A percentile compares a stretch with the other conserved stretches of the same genome.
These are phyloP conservation scores for Vaucheria bursata DNA, from an alignment of 352 stramenopile species.

Conservation along the genomic window DNA sequence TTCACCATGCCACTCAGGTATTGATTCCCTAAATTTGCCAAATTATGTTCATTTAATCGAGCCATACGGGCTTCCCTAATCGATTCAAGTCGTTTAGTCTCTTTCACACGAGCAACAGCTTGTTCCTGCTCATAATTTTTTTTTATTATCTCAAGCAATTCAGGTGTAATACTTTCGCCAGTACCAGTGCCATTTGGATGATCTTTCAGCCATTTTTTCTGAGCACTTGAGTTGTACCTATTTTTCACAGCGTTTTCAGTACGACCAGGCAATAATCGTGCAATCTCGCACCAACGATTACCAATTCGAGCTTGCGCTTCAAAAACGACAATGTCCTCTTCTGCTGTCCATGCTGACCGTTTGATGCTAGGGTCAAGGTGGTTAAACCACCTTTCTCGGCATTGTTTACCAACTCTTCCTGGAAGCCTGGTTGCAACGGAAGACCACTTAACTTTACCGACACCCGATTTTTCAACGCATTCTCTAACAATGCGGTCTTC, in stretches of 20 bases:
- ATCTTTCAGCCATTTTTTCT: constrained; percentile 48
- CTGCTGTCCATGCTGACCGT: constrained; percentile 80
- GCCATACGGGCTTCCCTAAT: too few species aligned
- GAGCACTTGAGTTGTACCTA: constrained; percentile 56
- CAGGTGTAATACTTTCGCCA: constrained; percentile 34
- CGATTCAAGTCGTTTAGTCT: too few species aligned
- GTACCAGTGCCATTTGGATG: constrained; percentile 34
- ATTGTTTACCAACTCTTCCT: constrained; percentile 84
- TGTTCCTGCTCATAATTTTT: constrained; percentile 44
- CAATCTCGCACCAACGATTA: constrained; percentile 95
- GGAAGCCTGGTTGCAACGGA: constrained; percentile 76
- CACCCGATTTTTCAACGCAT: constrained; percentile 51
- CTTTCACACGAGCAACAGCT: constrained; percentile 14
- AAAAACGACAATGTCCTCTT: constrained; percentile 79
- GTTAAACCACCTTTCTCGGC: constrained; percentile 86
- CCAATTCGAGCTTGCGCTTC: constrained; percentile 64
- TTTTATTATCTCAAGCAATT: constrained; percentile 47
- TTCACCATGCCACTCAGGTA: constrained; percentile 9
- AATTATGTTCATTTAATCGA: not conserved
- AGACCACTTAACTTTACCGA: constrained; percentile 76
- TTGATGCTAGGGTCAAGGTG: constrained; percentile 82
- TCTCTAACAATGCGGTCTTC: constrained; percentile 73
- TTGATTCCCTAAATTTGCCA: not conserved
- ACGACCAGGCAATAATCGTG: constrained; percentile 82
- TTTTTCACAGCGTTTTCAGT: constrained; percentile 97